phyloP scores from a whole-genome alignment of 2,329 filamentous ascomycete species.

The Pseudofabraea citricarpa region DNA sequence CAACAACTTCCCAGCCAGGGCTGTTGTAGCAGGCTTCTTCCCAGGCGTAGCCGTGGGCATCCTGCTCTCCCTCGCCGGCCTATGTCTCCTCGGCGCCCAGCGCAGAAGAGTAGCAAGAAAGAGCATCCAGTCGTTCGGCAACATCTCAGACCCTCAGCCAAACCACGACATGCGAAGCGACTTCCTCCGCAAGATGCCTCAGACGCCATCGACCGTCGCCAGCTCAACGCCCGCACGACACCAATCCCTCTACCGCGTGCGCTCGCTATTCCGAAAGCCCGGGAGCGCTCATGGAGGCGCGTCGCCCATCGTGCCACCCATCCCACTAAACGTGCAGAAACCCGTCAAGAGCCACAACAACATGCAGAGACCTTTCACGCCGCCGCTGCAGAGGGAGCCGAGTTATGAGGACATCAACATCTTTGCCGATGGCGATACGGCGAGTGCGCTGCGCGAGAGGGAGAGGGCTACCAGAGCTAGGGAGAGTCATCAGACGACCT shows the following conservation, averaged over 20 bases:
- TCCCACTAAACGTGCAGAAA: constrained; percentile 16
- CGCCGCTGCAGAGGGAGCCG: constrained; percentile 34
- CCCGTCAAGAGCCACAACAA: not conserved
- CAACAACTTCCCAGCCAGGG: constrained; percentile 19
- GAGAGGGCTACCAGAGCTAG: constrained; percentile 8
- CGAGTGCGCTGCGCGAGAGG: constrained; percentile 23
- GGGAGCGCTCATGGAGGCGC: constrained; percentile 1
- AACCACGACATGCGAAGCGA: constrained; percentile 41
- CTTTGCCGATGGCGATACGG: constrained; percentile 43
- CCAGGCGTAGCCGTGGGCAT: constrained; percentile 43
- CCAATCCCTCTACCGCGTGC: constrained; percentile 16
- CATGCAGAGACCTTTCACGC: constrained; percentile 23
- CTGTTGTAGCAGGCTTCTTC: constrained; percentile 28
- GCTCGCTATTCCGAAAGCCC: constrained; percentile 22
- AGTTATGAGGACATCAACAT: constrained; percentile 48
- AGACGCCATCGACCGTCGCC: constrained; percentile 15
- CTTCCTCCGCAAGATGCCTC: constrained; percentile 39
- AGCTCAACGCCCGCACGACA: constrained; percentile 7
- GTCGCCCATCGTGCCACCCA: constrained; percentile 10
- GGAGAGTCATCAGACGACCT: constrained; percentile 34
- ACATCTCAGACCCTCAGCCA: constrained; percentile 45
- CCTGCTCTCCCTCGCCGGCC: constrained; percentile 34
- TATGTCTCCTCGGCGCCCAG: constrained; percentile 29
- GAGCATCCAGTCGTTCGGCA: constrained; percentile 39
- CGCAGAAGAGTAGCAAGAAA: constrained; percentile 19